A percentile compares a stretch with the other conserved stretches of the same genome.
Evolutionary conservation across 768 basidiomycete species (phyloP).

Genomic region (Astraeus odoratus): DNA sequence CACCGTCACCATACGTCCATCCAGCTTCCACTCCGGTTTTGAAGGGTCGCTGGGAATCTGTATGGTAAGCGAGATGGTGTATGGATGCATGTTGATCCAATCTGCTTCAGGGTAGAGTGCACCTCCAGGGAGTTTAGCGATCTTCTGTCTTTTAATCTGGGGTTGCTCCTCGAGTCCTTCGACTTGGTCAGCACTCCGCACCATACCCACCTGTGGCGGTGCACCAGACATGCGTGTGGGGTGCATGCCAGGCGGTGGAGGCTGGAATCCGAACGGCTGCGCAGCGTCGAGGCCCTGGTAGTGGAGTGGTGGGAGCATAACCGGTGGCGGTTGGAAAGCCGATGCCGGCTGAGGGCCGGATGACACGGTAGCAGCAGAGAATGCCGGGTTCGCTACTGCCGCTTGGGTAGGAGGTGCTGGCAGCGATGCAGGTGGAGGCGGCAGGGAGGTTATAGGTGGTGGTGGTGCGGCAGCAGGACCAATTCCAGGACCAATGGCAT

Average conservation of each 20-base stretch:
- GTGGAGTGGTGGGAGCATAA: conserved; percentile 81
- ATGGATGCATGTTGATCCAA: conserved; percentile 88
- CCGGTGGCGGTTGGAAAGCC: conserved; percentile 55
- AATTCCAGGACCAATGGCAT: conserved; percentile 83
- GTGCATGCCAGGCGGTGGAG: conserved; percentile 62
- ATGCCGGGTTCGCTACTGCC: conserved; percentile 43
- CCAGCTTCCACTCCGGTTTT: conserved; percentile 90
- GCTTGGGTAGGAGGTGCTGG: conserved; percentile 59
- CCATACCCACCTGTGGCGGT: conserved; percentile 55
- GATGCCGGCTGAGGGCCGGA: conserved; percentile 91
- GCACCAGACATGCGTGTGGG: conserved; percentile 53
- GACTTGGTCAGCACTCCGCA: conserved; percentile 78
- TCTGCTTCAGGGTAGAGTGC: conserved; percentile 80
- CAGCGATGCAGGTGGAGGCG: conserved; percentile 64
- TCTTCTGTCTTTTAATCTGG: conserved; percentile 81
- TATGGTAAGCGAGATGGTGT: conserved; percentile 79
- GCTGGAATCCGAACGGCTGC: conserved; percentile 76
- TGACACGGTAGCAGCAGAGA: conserved; percentile 79
- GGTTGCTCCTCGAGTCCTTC: conserved; percentile 65
- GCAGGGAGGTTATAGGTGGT: conserved; percentile 52
- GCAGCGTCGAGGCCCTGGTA: conserved; percentile 73
- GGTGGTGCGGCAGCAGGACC: conserved; percentile 73
- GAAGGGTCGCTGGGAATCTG: conserved; percentile 78
- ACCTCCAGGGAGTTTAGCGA: conserved; percentile 81
- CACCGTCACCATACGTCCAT: conserved; percentile 72